Conservation (phyloP, 2,329 filamentous ascomycete genomes). For the Xylaria hypoxylon region DNA sequence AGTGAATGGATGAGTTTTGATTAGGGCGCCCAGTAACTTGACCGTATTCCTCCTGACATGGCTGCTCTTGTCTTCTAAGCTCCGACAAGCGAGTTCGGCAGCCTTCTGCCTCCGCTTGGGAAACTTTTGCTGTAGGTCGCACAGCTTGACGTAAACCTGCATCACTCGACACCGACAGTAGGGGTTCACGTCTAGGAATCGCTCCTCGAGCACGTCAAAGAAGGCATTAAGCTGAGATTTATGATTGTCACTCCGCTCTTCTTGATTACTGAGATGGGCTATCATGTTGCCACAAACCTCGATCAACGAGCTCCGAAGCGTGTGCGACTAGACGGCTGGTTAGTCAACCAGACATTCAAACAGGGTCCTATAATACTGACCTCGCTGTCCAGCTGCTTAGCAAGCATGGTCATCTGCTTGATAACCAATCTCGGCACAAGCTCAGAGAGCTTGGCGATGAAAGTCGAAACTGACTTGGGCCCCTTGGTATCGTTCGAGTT, state of each 20-base stretch:
- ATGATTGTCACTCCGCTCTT: conserved; percentile 90
- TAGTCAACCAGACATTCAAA: conserved; percentile 14
- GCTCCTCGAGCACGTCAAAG: conserved; percentile 95
- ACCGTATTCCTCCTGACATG: conserved; percentile 96
- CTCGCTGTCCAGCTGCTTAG: conserved; percentile 95
- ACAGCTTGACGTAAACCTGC: conserved; percentile 92
- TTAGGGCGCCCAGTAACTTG: conserved; percentile 86
- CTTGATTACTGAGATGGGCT: conserved; percentile 87
- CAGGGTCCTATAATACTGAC: conserved; percentile 55
- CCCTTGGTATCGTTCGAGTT: conserved; percentile 96
- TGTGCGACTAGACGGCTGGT: conserved; percentile 75
- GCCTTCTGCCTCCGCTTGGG: conserved; percentile 90
- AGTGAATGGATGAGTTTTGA: conserved; percentile 94
- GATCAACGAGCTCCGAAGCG: conserved; percentile 90
- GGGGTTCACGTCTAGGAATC: conserved; percentile 95
- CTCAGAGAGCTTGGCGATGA: conserved; percentile 93
- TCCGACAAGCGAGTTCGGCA: conserved; percentile 86
- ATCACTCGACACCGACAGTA: conserved; percentile 93
- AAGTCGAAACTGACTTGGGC: conserved; percentile 94
- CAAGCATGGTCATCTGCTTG: conserved; percentile 95
- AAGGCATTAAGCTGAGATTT: conserved; percentile 97
- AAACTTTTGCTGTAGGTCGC: conserved; percentile 95
- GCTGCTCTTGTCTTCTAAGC: conserved; percentile 97
- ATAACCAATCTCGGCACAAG: conserved; percentile 91
- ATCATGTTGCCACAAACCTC: conserved; percentile 98